These are phyloP conservation scores for Stachybotrys echinatus DNA, from an alignment of 2,329 filamentous ascomycete species.

Conservation along the genomic window DNA sequence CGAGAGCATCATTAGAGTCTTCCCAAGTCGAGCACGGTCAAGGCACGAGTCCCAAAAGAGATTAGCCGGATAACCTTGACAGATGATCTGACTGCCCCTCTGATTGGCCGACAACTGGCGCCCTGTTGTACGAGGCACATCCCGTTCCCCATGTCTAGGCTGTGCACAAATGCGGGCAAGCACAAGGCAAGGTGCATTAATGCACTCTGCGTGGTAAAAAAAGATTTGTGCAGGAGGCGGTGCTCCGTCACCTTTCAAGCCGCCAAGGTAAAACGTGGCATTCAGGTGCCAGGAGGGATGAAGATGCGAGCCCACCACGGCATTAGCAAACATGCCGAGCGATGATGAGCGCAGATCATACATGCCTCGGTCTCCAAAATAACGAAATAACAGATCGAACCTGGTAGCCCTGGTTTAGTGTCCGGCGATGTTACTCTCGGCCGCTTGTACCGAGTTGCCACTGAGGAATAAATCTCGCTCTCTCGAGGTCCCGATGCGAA, in stretches of 20 bases:
- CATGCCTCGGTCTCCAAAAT: no score
- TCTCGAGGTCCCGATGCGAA: neutral
- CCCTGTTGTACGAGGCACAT: neutral
- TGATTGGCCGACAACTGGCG: neutral
- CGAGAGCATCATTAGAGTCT: neutral
- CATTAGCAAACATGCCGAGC: no score
- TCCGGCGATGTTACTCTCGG: no score
- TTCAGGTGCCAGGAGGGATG: neutral
- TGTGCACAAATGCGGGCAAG: neutral
- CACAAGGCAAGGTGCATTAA: neutral
- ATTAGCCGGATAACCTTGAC: neutral
- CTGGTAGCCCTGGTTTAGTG: no score
- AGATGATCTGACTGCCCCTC: neutral
- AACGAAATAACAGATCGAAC: no score
- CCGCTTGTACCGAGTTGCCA: neutral
- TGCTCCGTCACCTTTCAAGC: neutral
- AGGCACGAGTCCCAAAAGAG: neutral
- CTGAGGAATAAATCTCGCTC: neutral
- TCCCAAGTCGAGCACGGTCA: neutral
- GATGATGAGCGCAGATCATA: no score
- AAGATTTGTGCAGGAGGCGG: neutral
- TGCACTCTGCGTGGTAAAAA: neutral
- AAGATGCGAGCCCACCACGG: no score
- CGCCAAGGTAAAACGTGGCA: neutral
- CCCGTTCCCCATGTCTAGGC: neutral